These are phyloP conservation scores for Russula earlei DNA, from an alignment of 768 basidiomycete genomes.

Conservation along the genomic window DNA sequence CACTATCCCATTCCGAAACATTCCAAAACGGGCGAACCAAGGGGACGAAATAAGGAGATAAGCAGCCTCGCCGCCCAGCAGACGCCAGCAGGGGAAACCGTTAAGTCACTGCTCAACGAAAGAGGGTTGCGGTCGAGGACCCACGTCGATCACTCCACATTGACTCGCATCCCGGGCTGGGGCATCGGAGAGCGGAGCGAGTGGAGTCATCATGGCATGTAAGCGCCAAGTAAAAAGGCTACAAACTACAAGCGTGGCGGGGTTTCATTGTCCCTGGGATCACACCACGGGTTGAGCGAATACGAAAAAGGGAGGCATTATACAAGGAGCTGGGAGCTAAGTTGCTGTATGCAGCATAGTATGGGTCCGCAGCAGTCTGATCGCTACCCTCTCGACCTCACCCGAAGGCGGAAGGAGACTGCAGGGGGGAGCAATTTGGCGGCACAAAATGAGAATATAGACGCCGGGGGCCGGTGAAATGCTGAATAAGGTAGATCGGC, in stretches of 20 bases:
- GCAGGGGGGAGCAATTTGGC: too few species aligned
- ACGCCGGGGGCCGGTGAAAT: background rate
- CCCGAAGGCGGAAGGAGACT: background rate
- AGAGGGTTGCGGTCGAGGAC: too few species aligned
- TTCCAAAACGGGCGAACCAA: background rate
- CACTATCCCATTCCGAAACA: background rate
- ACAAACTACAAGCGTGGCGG: conserved; percentile 12
- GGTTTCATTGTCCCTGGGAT: background rate
- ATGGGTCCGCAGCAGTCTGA: too few species aligned
- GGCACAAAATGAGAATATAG: background rate
- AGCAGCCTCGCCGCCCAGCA: background rate
- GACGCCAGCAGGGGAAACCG: background rate
- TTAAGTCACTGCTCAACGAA: too few species aligned
- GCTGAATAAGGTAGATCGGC: conserved; percentile 6
- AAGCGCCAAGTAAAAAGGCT: conserved; percentile 11
- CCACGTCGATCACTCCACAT: too few species aligned
- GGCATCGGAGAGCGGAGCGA: background rate
- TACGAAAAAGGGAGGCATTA: background rate
- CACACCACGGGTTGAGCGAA: background rate
- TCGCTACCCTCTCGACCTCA: too few species aligned
- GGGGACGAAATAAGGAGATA: too few species aligned
- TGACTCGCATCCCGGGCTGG: too few species aligned
- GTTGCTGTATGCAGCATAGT: too few species aligned
- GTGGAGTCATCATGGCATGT: too few species aligned
- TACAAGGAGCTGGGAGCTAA: background rate